Base-by-base conservation (phyloP, 1,284 basidiomycete genomes). In the Rhodotorula sp. region DNA sequence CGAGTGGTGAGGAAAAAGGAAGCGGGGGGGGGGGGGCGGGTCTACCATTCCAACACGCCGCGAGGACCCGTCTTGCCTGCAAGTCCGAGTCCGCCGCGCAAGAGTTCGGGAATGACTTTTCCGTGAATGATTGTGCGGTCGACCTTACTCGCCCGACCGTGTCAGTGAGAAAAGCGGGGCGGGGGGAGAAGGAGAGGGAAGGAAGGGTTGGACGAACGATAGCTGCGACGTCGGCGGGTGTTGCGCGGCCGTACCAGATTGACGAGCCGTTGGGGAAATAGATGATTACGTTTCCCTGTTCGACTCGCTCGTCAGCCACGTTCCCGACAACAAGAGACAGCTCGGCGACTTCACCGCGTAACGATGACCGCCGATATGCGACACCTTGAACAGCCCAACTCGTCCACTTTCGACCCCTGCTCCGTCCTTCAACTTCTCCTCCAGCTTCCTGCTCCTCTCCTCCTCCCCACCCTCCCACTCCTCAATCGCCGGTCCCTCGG, bases 181-280 rank as follows among this genome's bases (percentile, higher is more conserved):
- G 20, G 9, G 8, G 34, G 8, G 34, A 54, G 53, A 19, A 7
- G 19, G 17, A 20, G 13, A 36, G 2, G 34, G 3, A 36, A 39
- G 24, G 39, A 54, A 11, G 13, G 5, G 39, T 4, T n/a, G n/a
- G 11, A 47, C 70, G 36, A 54, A 96, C 92, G 63, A 96, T 89
- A 9, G 88, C 85, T 58, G 91, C 89, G 57, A 93, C 89, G 77
- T 94, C 90, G 77, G 92, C 89, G 17, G 93, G 88, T 49, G 89
- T 89, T 3, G 95, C 92, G 46, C 94, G 88, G n/a, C 94, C 94
- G 78, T 96, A 96, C 87, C 92, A 94, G 34, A 95, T 84, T 56
- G 88, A 59, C 0, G 64, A 51, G 2, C 68, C 68, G 66, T 88
- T 86, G 0, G 94, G 92, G 68, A 89, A 90, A 80, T 91, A 89